Base-by-base conservation (phyloP, 108 stramenopile species). In the Pseudonitzschia multiseries region DNA sequence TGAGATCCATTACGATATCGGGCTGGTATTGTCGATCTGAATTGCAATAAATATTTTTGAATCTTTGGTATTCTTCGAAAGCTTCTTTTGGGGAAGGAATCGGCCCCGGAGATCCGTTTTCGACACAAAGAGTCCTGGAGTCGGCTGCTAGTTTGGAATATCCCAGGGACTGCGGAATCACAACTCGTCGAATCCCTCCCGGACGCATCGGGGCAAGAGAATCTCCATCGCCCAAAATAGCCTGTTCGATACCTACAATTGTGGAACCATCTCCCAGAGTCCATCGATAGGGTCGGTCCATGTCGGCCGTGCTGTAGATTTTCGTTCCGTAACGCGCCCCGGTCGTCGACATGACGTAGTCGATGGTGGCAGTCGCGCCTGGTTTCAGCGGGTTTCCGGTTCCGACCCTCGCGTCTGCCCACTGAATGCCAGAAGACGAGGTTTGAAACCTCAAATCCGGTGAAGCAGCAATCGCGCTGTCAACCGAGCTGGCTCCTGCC, bases 11-110 rank as follows among this genome's bases (percentile, higher is more conserved):
- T 12, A 89, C 88, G 46, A 91, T 69, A 68, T 91, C 90, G 10
- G 90, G 90, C 67, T 91, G 88, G 71, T 90, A 90, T 41, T 74
- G 79, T 68, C 85, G 68, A 31, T 86, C 75, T 14, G 86, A 68
- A 81, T 88, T 91, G 77, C 86, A 88, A 70, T 91, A 90, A 62
- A 90, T 90, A 71, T 91, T 91, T 68, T 91, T 89, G 68, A 86
- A 91, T 41, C 90, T 78, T 65, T 89, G 90, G 74, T 80, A 91
- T 57, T 85, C 78, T 43, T 80, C 87, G 40, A 84, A 67, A 2
- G 78, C 86, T 64, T 81, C 69, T 12, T 62, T 52, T 21, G 76
- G 65, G 18, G 87, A 80, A 18, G 86, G 87, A 60, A 87, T 77
- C 20, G 90, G 90, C 20, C 86, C 87, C 0, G 86, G 86, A 53